phyloP scores from a whole-genome alignment of 2,329 filamentous ascomycete genomes.

The Orbilia brochopaga region DNA sequence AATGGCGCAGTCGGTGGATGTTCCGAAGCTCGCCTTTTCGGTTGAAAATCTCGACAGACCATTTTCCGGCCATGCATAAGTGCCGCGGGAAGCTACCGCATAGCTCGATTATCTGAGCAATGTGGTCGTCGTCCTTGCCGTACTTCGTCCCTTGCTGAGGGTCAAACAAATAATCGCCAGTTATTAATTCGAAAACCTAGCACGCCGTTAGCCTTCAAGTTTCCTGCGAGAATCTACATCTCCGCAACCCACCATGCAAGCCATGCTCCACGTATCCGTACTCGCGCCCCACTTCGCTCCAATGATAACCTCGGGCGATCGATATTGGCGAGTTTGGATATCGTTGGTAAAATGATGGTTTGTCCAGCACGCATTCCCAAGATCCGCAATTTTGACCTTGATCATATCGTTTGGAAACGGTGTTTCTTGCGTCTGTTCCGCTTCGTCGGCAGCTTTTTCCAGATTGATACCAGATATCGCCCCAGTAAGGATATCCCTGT shows the following conservation, averaged over 20 bases:
- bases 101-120: constrained; percentile 97
- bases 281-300: constrained; percentile 99
- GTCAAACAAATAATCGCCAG: constrained; percentile 97
- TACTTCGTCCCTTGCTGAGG: constrained; percentile 98
- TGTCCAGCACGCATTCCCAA: constrained; percentile 98
- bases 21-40: constrained; percentile 95
- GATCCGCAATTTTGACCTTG: constrained; percentile 97
- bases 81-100: constrained; percentile 92
- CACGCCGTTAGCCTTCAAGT: constrained; percentile 1
- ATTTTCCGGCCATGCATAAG: constrained; percentile 89
- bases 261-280: constrained; percentile 99
- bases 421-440: constrained; percentile 60
- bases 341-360: constrained; percentile 99
- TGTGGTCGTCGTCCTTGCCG: constrained; percentile 98
- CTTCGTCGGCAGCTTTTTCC: constrained; percentile 73
- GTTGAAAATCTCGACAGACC: constrained; percentile 99
- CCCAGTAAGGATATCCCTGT: constrained; percentile 82
- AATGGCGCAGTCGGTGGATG: constrained; percentile 93
- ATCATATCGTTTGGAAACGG: constrained; percentile 71
- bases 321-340: constrained; percentile 96
- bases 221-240: background rate
- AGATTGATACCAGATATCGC: constrained; percentile 95
- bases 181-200: constrained; percentile 95
- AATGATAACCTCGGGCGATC: constrained; percentile 94
- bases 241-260: constrained; percentile 78